Percentiles rank a stretch among this genome's conserved stretches.
phyloP scores from a whole-genome alignment of 2,329 filamentous ascomycete genomes.

The Pseudogymnoascus sp. region DNA sequence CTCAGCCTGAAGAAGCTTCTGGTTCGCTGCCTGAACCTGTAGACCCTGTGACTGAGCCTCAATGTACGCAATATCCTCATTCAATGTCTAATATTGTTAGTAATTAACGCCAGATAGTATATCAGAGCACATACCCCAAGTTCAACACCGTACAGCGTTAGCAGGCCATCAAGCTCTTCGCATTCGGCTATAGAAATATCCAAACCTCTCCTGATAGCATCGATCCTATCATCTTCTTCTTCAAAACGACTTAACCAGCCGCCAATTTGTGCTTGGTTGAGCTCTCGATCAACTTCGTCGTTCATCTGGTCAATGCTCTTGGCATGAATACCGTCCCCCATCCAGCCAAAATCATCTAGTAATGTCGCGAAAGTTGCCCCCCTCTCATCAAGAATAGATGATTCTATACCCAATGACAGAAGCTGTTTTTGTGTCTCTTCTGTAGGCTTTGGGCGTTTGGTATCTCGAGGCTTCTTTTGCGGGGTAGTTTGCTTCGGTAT shows the following conservation, averaged over 20 bases:
- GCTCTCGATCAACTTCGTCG: slow-evolving; percentile 73
- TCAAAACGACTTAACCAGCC: slow-evolving; percentile 80
- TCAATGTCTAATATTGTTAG: slow-evolving; percentile 58
- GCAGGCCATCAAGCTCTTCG: slow-evolving; percentile 86
- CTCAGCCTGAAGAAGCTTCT: slow-evolving; percentile 82
- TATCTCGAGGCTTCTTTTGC: slow-evolving; percentile 11
- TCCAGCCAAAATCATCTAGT: slow-evolving; percentile 83
- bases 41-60: slow-evolving; percentile 95
- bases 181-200: slow-evolving; percentile 90
- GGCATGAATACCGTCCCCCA: slow-evolving; percentile 64
- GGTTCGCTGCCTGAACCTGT: slow-evolving; percentile 94
- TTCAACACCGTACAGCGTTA: slow-evolving; percentile 92
- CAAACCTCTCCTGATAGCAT: slow-evolving; percentile 75
- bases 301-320: slow-evolving; percentile 75
- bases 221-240: slow-evolving; percentile 83
- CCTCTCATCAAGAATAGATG: slow-evolving; percentile 63
- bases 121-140: slow-evolving; percentile 57
- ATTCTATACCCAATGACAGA: slow-evolving; percentile 60
- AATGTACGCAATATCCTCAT: slow-evolving; percentile 93
- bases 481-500: slow-evolving; percentile 28
- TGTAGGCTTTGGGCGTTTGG: slow-evolving; percentile 23
- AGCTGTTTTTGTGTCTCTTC: slow-evolving; percentile 28
- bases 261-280: slow-evolving; percentile 83
- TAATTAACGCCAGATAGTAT: slow-evolving; percentile 11
- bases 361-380: slow-evolving; percentile 74